phyloP scores from a whole-genome alignment of 2,329 filamentous ascomycete genomes.

The Pseudocercospora musae region DNA sequence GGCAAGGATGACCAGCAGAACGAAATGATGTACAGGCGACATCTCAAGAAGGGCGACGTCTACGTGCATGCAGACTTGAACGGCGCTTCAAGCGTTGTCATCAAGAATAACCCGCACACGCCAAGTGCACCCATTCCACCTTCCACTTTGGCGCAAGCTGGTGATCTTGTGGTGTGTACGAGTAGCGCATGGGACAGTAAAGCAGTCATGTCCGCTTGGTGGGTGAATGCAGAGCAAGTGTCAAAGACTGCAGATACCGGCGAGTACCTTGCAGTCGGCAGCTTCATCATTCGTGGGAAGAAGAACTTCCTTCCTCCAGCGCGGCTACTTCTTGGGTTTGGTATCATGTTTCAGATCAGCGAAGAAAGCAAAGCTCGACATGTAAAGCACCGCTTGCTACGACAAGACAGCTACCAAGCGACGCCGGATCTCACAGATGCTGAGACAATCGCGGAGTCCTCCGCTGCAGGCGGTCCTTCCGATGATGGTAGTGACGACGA shows the following conservation, averaged over 20 bases:
- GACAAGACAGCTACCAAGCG: constrained; percentile 22
- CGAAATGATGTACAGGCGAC: constrained; percentile 83
- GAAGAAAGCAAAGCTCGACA: constrained; percentile 82
- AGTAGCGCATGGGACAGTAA: constrained; percentile 96
- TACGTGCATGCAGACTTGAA: constrained; percentile 89
- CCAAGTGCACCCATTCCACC: constrained; percentile 86
- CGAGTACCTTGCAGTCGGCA: constrained; percentile 73
- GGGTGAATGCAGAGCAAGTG: constrained; percentile 87
- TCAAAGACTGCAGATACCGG: constrained; percentile 78
- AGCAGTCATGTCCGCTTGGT: constrained; percentile 92
- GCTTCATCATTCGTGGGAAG: constrained; percentile 76
- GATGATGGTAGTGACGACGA: constrained; percentile 36
- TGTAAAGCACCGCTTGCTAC: constrained; percentile 65
- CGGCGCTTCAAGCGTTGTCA: constrained; percentile 78
- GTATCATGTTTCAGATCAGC: constrained; percentile 81
- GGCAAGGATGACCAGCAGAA: constrained; percentile 87
- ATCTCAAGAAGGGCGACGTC: constrained; percentile 83
- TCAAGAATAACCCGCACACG: constrained; percentile 79
- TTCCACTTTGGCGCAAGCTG: constrained; percentile 85
- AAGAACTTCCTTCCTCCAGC: constrained; percentile 90
- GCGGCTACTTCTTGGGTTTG: constrained; percentile 82
- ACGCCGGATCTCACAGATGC: constrained; percentile 32
- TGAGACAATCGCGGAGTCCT: constrained; percentile 32
- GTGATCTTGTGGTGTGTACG: constrained; percentile 76
- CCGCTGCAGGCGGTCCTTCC: constrained; percentile 8